These are phyloP conservation scores for Kalaharituber pfeilii DNA, from an alignment of 2,329 filamentous ascomycete genomes.

Conservation along the genomic window DNA sequence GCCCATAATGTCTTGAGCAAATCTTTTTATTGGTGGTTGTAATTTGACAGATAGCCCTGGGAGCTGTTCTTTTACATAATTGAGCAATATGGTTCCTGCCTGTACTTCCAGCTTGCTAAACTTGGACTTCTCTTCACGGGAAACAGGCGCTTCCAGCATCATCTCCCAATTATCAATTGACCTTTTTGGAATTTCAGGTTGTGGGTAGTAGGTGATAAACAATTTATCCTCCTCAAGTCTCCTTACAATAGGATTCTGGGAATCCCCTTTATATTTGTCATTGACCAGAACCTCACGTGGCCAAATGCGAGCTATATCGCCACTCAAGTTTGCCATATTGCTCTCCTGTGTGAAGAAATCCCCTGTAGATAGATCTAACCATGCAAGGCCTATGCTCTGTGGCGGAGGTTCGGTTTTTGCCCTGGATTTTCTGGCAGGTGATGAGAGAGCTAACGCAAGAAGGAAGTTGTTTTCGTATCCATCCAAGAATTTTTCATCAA, in stretches of 20 bases:
- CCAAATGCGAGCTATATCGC: conserved; percentile 62
- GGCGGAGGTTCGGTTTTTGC: not conserved
- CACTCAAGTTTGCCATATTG: conserved; percentile 53
- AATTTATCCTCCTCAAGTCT: conserved; percentile 43
- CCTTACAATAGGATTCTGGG: conserved; percentile 24
- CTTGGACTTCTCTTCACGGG: conserved; percentile 33
- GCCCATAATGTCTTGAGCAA: conserved; percentile 59
- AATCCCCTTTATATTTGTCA: conserved; percentile 5
- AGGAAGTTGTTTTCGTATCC: conserved; percentile 87
- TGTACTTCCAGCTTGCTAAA: conserved; percentile 54
- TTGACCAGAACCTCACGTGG: conserved; percentile 66
- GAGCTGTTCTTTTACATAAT: conserved; percentile 66
- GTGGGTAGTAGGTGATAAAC: conserved; percentile 26
- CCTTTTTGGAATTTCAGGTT: conserved; percentile 48
- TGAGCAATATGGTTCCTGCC: conserved; percentile 61
- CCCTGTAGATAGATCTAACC: conserved; percentile 89
- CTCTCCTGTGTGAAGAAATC: conserved; percentile 77
- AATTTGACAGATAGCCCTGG: conserved; percentile 64
- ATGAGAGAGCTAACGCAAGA: conserved; percentile 42
- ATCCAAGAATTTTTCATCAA: conserved; percentile 95
- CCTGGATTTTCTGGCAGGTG: not conserved
- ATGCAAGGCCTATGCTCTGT: conserved; percentile 54
- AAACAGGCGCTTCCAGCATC: conserved; percentile 59
- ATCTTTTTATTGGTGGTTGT: conserved; percentile 61
- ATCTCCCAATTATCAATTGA: conserved; percentile 49